phyloP scores from a whole-genome alignment of 2,329 filamentous ascomycete genomes.

The Colletotrichum scovillei region DNA sequence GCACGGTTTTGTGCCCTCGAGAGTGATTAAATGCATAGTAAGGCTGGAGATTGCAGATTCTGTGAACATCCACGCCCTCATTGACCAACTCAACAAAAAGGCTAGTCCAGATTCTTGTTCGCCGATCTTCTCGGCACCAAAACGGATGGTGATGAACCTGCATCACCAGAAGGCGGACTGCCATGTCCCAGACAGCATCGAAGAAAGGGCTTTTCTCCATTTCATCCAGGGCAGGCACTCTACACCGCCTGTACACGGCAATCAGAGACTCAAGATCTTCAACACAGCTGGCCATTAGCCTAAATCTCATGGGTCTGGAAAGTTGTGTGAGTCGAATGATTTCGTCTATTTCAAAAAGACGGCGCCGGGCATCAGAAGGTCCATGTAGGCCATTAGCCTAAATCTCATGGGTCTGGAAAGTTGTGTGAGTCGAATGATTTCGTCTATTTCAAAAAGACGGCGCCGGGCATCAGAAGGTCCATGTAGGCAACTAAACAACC shows the following conservation, averaged over 20 bases:
- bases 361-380: neutral
- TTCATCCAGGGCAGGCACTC: neutral
- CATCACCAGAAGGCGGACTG: neutral
- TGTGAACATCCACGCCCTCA: neutral
- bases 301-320: neutral
- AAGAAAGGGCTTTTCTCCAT: neutral
- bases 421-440: neutral
- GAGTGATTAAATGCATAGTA: too few species aligned
- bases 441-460: neutral
- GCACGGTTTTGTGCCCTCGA: too few species aligned
- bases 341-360: neutral
- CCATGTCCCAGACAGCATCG: neutral
- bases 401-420: neutral
- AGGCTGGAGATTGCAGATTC: too few species aligned
- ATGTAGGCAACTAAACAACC: too few species aligned
- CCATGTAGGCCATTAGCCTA: too few species aligned
- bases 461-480: too few species aligned
- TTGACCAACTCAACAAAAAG: neutral
- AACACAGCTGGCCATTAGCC: neutral
- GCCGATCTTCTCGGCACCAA: neutral
- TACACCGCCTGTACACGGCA: neutral
- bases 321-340: neutral
- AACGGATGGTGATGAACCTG: fast-evolving
- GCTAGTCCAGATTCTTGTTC: neutral
- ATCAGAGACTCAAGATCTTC: neutral